Evolutionary conservation across 2,329 filamentous ascomycete genomes (phyloP), one percentile per base, ranked within the genome.

Genomic region (Colletotrichum sp.): DNA sequence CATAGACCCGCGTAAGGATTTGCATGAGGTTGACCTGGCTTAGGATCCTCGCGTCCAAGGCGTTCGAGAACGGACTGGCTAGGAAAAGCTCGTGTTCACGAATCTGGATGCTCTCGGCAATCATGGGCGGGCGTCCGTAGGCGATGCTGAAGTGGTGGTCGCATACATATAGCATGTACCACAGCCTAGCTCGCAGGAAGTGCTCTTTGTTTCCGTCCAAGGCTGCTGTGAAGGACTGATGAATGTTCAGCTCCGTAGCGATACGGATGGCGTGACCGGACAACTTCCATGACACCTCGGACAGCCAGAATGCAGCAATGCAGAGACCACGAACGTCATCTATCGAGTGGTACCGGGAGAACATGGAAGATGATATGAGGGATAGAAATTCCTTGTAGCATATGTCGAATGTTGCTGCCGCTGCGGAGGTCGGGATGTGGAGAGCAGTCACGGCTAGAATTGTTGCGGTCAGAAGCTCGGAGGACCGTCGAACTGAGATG

Each of bases 231-330:
- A 89, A 90, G 55, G 88, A 89, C 77, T 90, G 88, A 78, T 91
- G 89, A 9, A 91, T 83, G 38, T 89, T 88, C 67, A 91, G 81
- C 79, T 91, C 90, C 1, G 90, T 91, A 3, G 89, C 90, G 66
- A 91, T 90, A n/a, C 89, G 87, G 5, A 91, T 88, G 1, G 89
- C 90, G 77, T 90, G 88, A 2, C 91, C 91, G 1, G 89, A 91
- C 2, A 93, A 84, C 74, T 91, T 92, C 90, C 91, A 92, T 12
- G 89, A 90, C 3, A 92, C 83, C 6, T 93, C 91, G 4, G 90
- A 90, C 4, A 93, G 83, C 91, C 91, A 93, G 79, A 93, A 93
- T 2, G 91, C 90, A 1, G 89, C 91, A 24, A 93, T 89, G 76
- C 90, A 92, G 8, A 93, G 86, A 2, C 88, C 92, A 4, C 91